Evolutionary conservation across 495 filamentous ascomycete species (phyloP).

Genomic region (Hypoxylon fragiforme): DNA sequence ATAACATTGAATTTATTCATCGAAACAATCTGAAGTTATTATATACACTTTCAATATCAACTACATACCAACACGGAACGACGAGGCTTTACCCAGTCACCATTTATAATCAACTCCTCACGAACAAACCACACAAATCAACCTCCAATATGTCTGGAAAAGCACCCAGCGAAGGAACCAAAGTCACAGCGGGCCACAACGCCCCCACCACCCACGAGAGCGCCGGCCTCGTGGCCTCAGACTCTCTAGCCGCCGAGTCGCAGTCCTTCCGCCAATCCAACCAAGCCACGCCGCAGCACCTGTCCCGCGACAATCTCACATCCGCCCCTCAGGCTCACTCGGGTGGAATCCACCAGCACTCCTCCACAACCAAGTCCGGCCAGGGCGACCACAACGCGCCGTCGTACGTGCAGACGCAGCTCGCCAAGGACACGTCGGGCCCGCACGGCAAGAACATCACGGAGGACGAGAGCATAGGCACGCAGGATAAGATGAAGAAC

Average conservation of each 20-base stretch:
- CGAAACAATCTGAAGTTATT: neutral
- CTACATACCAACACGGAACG: too few species aligned
- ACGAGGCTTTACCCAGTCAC: neutral
- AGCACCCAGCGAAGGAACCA: conserved; percentile 35
- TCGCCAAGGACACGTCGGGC: conserved; percentile 14
- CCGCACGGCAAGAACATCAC: conserved; percentile 48
- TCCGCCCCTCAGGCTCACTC: conserved; percentile 8
- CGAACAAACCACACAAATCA: conserved; percentile 4
- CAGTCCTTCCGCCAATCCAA: conserved; percentile 29
- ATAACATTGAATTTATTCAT: too few species aligned
- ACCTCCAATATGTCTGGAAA: conserved; percentile 27
- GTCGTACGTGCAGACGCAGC: conserved; percentile 37
- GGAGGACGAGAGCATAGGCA: conserved; percentile 42
- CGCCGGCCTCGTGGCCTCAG: conserved; percentile 35
- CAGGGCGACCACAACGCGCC: conserved; percentile 30
- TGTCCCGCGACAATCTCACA: conserved; percentile 11
- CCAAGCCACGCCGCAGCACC: conserved; percentile 8
- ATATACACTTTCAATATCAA: too few species aligned
- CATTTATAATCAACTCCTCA: conserved; percentile 13
- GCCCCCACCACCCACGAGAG: conserved; percentile 38
- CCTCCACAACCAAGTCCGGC: neutral
- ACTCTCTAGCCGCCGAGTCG: conserved; percentile 48
- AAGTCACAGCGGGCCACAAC: conserved; percentile 33
- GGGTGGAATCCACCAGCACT: conserved; percentile 9
- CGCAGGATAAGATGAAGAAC: conserved; percentile 33